Evolutionary conservation across 306 rosid species (phyloP).

Genomic region (Herpetospermum pedunculosum): DNA sequence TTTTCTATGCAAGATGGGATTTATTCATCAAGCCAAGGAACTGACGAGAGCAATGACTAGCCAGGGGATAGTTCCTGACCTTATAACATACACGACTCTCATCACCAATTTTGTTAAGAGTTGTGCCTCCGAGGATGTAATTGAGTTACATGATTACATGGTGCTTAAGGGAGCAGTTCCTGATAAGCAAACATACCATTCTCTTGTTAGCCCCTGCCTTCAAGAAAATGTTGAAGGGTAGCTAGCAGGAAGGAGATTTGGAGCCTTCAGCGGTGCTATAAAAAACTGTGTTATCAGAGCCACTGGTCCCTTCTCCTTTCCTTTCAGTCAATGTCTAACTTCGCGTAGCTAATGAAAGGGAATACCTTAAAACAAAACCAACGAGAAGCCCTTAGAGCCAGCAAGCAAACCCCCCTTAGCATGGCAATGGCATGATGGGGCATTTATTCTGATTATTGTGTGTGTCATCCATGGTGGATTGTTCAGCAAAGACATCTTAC

Average conservation of each 20-base stretch:
- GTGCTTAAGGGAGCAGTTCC: constrained; percentile 40
- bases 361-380: no score
- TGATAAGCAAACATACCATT: constrained; percentile 21
- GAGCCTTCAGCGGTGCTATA: no score
- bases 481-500: background rate
- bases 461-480: no score
- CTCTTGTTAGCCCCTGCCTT: constrained; percentile 25
- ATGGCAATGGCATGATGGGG: no score
- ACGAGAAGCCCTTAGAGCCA: no score
- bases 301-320: no score
- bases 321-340: no score
- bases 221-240: constrained; percentile 6
- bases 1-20: constrained; percentile 37
- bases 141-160: constrained; percentile 50
- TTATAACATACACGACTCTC: constrained; percentile 38
- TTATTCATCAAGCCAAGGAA: constrained; percentile 29
- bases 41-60: constrained; percentile 31
- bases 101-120: constrained; percentile 25
- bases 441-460: no score
- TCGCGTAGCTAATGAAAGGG: no score
- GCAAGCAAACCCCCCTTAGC: no score
- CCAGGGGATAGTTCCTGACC: constrained; percentile 34
- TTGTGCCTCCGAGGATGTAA: constrained; percentile 22
- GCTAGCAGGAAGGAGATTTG: no score
- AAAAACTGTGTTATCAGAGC: no score